Base-by-base conservation (phyloP, 768 basidiomycete species). In the Mycena olivaceomarginata region DNA sequence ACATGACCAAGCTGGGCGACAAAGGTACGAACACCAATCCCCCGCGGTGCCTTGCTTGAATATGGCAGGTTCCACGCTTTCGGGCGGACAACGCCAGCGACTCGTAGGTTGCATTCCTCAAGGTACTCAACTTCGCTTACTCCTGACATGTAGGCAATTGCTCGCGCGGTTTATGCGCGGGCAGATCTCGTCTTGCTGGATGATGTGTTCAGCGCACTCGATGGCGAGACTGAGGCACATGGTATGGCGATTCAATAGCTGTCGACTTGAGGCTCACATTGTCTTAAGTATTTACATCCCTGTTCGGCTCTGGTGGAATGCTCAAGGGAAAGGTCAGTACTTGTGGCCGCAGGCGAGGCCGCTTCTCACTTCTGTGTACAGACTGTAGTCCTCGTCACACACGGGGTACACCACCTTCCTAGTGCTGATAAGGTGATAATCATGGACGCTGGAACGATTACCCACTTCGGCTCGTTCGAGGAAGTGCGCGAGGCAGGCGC, bases 141-240 rank as follows among this genome's bases (percentile, higher is more conserved):
- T 73, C 18, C 16, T 25, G 45, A 46, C 16, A 15, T 2, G 31
- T 31, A 76, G 75, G 75, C 75, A 16, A 71, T 76, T 56, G 75
- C 75, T 22, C 75, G 75, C 20, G 75, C 75, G 6, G 75, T 76
- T 43, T 76, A 76, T 31, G 75, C 75, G 4, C 75, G 65, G 3
- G 75, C 75, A 2, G 75, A 77, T 68, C 66, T 77, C 5, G 22
- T 77, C 5, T 56, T 77, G 59, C 18, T 77, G 70, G 75, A 77
- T 37, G 75, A 77, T 39, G 75, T 77, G 64, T 77, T 77, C 22
- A 77, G 75, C 25, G 75, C 75, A 9, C 37, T 77, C 39, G 75
- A 76, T 60, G 73, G 73, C 43, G 73, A 74, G 59, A 74, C 73
- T 8, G 75, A 72, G 57, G 75, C 70, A 8, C 75, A 76, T 11